Percentiles rank a stretch among this genome's conserved stretches.
These are phyloP conservation scores for Mycena polygramma DNA, from an alignment of 768 basidiomycete genomes.

Conservation along the genomic window DNA sequence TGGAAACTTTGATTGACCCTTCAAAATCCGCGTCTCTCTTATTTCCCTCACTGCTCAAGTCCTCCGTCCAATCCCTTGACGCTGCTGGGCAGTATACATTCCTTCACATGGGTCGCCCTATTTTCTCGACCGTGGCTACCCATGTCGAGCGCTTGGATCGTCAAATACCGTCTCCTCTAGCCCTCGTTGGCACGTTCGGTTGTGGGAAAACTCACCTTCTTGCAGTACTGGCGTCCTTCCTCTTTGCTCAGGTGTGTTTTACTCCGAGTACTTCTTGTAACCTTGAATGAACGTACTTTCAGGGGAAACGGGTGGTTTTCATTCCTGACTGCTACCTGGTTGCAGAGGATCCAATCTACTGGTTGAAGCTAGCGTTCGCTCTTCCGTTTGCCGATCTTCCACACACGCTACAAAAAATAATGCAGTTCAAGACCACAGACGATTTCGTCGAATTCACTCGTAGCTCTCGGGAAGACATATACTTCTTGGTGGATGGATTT, in stretches of 20 bases:
- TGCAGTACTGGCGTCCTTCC: constrained; percentile 27
- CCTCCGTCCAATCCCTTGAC: constrained; percentile 19
- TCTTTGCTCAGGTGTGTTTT: constrained; percentile 29
- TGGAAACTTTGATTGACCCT: constrained; percentile 8
- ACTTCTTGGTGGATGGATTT: constrained; percentile 32
- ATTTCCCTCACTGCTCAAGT: constrained; percentile 35
- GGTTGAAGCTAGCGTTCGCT: constrained; percentile 34
- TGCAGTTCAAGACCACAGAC: constrained; percentile 12
- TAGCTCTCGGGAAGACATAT: constrained; percentile 25
- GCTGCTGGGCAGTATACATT: constrained; percentile 21
- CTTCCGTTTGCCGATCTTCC: constrained; percentile 34
- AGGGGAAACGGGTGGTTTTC: constrained; percentile 32
- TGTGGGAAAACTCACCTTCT: constrained; percentile 36
- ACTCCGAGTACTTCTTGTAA: background rate
- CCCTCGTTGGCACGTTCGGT: constrained; percentile 26
- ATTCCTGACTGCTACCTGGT: constrained; percentile 26
- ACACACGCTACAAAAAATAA: constrained; percentile 12
- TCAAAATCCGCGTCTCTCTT: constrained; percentile 16
- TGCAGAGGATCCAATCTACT: constrained; percentile 30
- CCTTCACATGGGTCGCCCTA: constrained; percentile 28
- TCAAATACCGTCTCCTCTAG: constrained; percentile 21
- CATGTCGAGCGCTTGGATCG: constrained; percentile 22
- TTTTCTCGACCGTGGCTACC: constrained; percentile 11
- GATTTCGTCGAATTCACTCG: constrained; percentile 34
- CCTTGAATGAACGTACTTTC: background rate